phyloP scores from a whole-genome alignment of 2,329 filamentous ascomycete genomes.

The Fusarium sp. region DNA sequence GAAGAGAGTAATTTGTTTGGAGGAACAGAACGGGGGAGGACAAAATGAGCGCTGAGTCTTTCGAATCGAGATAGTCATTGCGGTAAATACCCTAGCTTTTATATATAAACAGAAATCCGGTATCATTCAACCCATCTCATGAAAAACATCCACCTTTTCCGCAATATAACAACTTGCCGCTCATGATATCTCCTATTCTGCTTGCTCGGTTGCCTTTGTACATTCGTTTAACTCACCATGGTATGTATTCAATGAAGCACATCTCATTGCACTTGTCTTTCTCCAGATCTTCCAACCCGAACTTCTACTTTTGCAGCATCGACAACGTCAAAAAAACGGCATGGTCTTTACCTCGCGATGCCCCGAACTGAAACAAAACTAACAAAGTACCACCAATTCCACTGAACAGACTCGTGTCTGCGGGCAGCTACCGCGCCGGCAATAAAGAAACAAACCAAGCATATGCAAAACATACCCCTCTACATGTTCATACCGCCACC shows the following conservation, averaged over 20 bases:
- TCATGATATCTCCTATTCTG: constrained; percentile 26
- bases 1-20: constrained; percentile 8
- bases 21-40: background rate
- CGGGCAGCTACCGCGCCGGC: constrained; percentile 37
- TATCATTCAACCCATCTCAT: background rate
- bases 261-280: constrained; percentile 6
- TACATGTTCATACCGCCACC: constrained; percentile 50
- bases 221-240: constrained; percentile 7
- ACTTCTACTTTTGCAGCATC: constrained; percentile 16
- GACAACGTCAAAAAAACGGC: constrained; percentile 4
- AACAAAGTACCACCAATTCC: constrained; percentile 34
- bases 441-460: constrained; percentile 28
- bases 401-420: constrained; percentile 27
- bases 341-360: constrained; percentile 18
- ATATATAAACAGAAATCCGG: constrained; percentile 28
- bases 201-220: constrained; percentile 8
- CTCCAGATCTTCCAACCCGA: background rate
- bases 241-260: constrained; percentile 5
- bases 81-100: constrained; percentile 26
- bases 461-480: constrained; percentile 16
- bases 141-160: constrained; percentile 11
- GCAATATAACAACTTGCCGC: constrained; percentile 30
- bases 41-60: constrained; percentile 17
- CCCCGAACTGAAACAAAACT: constrained; percentile 7
- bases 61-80: constrained; percentile 25